These are phyloP conservation scores for Corylus heterophylla DNA, from an alignment of 306 rosid genomes.

Conservation along the genomic window DNA sequence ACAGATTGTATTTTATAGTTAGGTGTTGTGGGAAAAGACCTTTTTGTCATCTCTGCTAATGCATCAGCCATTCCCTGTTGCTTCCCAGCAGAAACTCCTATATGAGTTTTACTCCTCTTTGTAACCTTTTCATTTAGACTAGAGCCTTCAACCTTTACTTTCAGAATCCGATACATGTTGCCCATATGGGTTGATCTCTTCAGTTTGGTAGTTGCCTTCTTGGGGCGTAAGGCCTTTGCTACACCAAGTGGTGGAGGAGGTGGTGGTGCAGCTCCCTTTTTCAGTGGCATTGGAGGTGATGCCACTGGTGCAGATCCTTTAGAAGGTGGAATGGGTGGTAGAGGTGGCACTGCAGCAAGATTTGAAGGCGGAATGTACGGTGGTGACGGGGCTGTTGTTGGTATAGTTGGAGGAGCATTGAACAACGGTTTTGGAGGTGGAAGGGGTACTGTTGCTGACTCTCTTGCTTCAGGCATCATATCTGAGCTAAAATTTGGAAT, in stretches of 20 bases:
- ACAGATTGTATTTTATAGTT: background rate
- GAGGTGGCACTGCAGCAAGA: background rate
- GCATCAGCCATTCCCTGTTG: constrained; percentile 49
- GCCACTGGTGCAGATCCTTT: background rate
- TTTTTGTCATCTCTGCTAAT: constrained; percentile 39
- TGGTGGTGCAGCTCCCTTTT: constrained; percentile 24
- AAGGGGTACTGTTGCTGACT: background rate
- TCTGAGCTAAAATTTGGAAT: background rate
- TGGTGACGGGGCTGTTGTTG: background rate
- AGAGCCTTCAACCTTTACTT: constrained; percentile 40
- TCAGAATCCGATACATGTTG: constrained; percentile 34
- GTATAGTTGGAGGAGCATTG: background rate
- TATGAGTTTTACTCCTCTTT: constrained; percentile 8
- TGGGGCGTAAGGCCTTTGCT: constrained; percentile 25
- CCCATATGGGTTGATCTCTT: constrained; percentile 49
- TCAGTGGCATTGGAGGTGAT: constrained; percentile 2
- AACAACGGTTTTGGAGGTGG: background rate
- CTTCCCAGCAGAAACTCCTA: constrained; percentile 10
- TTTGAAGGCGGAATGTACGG: background rate
- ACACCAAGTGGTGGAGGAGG: constrained; percentile 33
- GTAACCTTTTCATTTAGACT: constrained; percentile 12
- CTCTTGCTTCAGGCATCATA: background rate
- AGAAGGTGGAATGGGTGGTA: constrained; percentile 4
- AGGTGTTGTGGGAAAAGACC: constrained; percentile 22
- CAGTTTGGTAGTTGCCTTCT: constrained; percentile 32